Conservation (phyloP, 2,329 filamentous ascomycete species). For the Arthroderma sp. region DNA sequence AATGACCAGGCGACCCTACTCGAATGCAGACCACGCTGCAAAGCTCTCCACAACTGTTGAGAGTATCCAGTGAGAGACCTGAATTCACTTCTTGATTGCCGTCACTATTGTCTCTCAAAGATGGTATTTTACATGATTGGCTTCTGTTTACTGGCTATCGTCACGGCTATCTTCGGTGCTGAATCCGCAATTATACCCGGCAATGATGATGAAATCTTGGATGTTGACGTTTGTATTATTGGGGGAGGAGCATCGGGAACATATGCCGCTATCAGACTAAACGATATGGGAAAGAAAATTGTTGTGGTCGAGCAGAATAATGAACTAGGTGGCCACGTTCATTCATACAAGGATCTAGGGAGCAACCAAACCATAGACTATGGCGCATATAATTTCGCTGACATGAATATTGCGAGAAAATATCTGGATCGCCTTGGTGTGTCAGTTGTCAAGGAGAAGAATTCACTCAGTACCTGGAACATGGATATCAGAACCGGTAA, state of each 20-base stretch:
- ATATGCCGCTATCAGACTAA: constrained; percentile 18
- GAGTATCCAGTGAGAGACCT: too few species aligned
- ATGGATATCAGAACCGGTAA: constrained; percentile 6
- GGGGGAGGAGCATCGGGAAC: constrained; percentile 20
- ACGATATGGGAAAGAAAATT: constrained; percentile 15
- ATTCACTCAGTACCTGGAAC: background rate
- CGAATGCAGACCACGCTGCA: too few species aligned
- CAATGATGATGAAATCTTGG: too few species aligned
- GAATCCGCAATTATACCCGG: too few species aligned
- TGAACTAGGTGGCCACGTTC: constrained; percentile 17
- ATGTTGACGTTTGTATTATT: constrained; percentile 18
- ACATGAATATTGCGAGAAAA: constrained; percentile 11
- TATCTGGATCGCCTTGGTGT: constrained; percentile 17
- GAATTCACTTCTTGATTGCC: too few species aligned
- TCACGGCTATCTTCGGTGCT: too few species aligned
- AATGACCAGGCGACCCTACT: too few species aligned
- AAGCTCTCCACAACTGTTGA: too few species aligned
- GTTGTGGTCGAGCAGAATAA: constrained; percentile 17
- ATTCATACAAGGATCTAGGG: constrained; percentile 12
- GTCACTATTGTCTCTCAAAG: too few species aligned
- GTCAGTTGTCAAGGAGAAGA: background rate
- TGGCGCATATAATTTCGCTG: constrained; percentile 17
- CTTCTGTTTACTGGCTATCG: too few species aligned
- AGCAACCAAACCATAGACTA: constrained; percentile 16
- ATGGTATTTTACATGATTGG: too few species aligned